Conservation (phyloP, 2,329 filamentous ascomycete genomes). For the Hymenoscyphus albidus region DNA sequence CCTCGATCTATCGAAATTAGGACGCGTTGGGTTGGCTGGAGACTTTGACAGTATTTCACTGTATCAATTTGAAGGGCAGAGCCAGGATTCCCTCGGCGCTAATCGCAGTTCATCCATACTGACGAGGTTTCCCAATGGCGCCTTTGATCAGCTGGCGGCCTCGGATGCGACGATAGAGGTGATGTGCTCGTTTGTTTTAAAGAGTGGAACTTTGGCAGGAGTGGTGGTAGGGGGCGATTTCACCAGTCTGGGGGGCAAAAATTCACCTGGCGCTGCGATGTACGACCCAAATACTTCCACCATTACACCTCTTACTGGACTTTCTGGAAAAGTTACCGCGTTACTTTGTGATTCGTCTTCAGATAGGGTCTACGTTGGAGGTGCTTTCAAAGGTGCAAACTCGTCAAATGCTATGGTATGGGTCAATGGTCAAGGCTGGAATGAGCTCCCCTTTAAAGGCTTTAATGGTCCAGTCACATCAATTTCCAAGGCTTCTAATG, state of each 20-base stretch:
- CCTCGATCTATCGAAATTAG: conserved; percentile 74
- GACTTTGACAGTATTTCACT: conserved; percentile 90
- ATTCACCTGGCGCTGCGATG: conserved; percentile 75
- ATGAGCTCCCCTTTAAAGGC: conserved; percentile 81
- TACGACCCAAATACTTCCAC: conserved; percentile 70
- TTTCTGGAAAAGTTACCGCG: conserved; percentile 78
- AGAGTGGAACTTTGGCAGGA: conserved; percentile 63
- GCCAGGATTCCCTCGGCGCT: conserved; percentile 58
- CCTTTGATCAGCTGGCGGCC: conserved; percentile 67
- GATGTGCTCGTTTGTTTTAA: conserved; percentile 75
- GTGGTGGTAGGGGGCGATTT: conserved; percentile 93
- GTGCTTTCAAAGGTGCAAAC: conserved; percentile 73
- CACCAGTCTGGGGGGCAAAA: conserved; percentile 74
- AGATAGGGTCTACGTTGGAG: conserved; percentile 85
- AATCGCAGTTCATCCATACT: conserved; percentile 83
- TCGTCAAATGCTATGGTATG: conserved; percentile 89
- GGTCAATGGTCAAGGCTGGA: conserved; percentile 65
- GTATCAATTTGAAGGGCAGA: conserved; percentile 81
- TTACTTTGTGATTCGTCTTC: conserved; percentile 76
- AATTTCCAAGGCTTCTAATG: conserved; percentile 74
- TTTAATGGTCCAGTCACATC: conserved; percentile 91
- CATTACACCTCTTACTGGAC: conserved; percentile 71
- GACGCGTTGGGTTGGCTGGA: conserved; percentile 79
- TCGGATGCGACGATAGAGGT: conserved; percentile 82
- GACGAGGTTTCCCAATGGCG: conserved; percentile 78